Conservation (phyloP, 495 filamentous ascomycete genomes). For the Penicillium lividum region DNA sequence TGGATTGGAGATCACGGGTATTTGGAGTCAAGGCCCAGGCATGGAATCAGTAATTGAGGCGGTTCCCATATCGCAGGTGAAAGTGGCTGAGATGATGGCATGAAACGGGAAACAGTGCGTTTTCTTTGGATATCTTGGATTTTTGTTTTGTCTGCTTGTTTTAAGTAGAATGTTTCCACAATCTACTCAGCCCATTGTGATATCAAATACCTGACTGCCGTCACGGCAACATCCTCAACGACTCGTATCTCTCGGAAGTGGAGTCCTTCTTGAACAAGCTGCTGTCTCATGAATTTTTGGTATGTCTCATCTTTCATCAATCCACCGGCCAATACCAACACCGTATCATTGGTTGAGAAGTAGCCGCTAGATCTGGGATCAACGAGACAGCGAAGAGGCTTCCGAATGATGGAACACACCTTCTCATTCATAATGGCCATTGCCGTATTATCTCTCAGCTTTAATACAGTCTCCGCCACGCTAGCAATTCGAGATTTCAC, state of each 20-base stretch:
- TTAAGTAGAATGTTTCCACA: background rate
- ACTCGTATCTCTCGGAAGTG: conserved; percentile 14
- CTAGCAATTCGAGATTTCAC: conserved; percentile 28
- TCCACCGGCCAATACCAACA: conserved; percentile 30
- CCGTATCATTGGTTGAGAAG: conserved; percentile 13
- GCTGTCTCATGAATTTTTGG: conserved; percentile 10
- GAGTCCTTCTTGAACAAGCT: conserved; percentile 11
- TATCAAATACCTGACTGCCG: conserved; percentile 6
- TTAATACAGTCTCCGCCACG: conserved; percentile 23
- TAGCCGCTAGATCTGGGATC: conserved; percentile 20
- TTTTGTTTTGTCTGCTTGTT: too few relatives aligned
- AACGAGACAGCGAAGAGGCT: conserved; percentile 23
- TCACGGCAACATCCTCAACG: conserved; percentile 19
- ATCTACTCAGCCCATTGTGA: background rate
- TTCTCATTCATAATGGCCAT: conserved; percentile 21
- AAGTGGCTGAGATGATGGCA: background rate
- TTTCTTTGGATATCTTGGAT: too few relatives aligned
- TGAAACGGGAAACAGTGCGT: too few relatives aligned
- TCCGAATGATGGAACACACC: conserved; percentile 19
- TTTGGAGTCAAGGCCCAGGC: conserved; percentile 34
- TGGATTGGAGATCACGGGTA: conserved; percentile 35
- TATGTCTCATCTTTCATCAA: conserved; percentile 27
- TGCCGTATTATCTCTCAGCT: conserved; percentile 16
- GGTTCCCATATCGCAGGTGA: conserved; percentile 9
- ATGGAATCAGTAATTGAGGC: conserved; percentile 44